Evolutionary conservation across 208 protist genomes (phyloP), one percentile per base, ranked within the genome.

Genomic region (Tritrichomonas musculus): DNA sequence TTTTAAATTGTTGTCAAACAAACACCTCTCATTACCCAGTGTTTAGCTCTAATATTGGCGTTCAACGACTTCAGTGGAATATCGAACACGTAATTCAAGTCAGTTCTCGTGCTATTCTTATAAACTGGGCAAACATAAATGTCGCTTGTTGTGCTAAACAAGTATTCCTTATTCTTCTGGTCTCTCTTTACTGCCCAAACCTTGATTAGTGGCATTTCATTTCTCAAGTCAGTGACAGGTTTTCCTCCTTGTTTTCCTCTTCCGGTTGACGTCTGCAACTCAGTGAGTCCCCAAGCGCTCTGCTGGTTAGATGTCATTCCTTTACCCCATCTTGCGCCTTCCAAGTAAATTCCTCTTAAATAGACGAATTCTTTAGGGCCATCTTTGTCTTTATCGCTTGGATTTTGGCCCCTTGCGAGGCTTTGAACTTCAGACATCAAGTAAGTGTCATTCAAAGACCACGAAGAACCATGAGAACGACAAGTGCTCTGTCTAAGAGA

Each of bases 61-160:
- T 92, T 20, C 14, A 47, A 17, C 27, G 93, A 93, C 57, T 84
- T 93, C 69, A 99, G 96, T 82, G 98, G 97, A 20, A 99, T 97
- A 94, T 97, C 96, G 93, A 99, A 98, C 80, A 99, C 97, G 96
- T 97, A 99, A 95, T 99, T 98, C 55, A 96, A 96, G 94, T 98
- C 98, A 20, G 97, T 98, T 77, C 98, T 96, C 17, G 94, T 96
- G 5, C 97, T 97, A 95, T 98, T 98, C 95, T 97, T 98, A 96
- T 99, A 99, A 57, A 99, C 97, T 20, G 98, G 98, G 96, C 98
- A 99, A 36, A 97, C 96, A 96, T 99, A 99, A 17, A 50, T 66
- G 30, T 72, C 33, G 30, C 41, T n/a, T 11, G 57, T 47, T 36
- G 66, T 94, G 1, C n/a, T 69, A n/a, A 33, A 66, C 13, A 53